Conservation (phyloP, 1,284 basidiomycete species). For the Rhizoctonia solani region DNA sequence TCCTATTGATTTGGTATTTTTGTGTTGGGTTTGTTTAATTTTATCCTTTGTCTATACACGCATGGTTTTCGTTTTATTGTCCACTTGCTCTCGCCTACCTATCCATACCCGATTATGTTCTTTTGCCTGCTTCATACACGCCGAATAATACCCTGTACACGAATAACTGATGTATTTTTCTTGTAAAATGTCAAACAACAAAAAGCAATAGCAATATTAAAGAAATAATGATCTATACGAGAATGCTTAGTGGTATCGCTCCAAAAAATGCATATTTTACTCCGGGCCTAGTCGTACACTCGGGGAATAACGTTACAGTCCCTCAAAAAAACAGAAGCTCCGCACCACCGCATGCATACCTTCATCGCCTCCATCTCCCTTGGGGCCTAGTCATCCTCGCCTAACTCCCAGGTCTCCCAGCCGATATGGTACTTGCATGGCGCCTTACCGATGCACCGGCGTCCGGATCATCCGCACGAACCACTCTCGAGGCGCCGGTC, state of each 20-base stretch:
- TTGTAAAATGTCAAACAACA: background rate
- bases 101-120: constrained; percentile 10
- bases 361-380: background rate
- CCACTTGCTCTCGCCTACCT: background rate
- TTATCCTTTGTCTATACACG: constrained; percentile 4
- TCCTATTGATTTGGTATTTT: background rate
- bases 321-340: background rate
- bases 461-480: constrained; percentile 35
- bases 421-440: constrained; percentile 26
- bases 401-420: constrained; percentile 22
- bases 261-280: background rate
- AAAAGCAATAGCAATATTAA: background rate
- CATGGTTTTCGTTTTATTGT: background rate
- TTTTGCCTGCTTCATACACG: constrained; percentile 11
- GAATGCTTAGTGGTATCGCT: background rate
- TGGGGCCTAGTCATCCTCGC: constrained; percentile 7
- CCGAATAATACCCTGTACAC: background rate
- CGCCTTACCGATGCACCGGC: constrained; percentile 11
- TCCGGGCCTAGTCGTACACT: constrained; percentile 1
- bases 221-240: background rate
- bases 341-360: too few relatives aligned
- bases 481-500: constrained; percentile 20
- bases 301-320: constrained; percentile 18
- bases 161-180: constrained; percentile 19
- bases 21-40: background rate